Evolutionary conservation across 805 yeast species (phyloP), one percentile per base, ranked within the genome.

Genomic region (Candida pseudofarinosa): DNA sequence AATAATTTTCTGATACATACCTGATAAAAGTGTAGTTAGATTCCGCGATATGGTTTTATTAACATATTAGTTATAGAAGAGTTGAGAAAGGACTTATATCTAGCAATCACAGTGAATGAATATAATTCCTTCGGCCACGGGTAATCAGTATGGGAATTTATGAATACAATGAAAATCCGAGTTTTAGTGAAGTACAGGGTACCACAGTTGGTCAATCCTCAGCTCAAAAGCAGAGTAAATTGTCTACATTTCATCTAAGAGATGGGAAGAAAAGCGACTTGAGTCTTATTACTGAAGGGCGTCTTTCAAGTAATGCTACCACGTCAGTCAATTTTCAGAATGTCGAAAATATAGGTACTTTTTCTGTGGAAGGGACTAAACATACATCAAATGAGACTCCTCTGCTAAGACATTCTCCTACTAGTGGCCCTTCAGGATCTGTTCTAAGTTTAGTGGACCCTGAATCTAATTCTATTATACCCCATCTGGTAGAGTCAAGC

Each of bases 311-410:
- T 17, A 51, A 39, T 2, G 56, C 61, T 2, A 55, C 62, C 1
- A 56, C 59, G 1, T 60, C 60, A 13, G 42, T 57, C 19, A 55
- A 48, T 33, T 41, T 54, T 31, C 54, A 53, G 35, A 56, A 46
- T 18, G 54, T 48, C 3, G 45, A 42, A 19, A 43, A 44, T 35
- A 39, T 42, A 4, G 18, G 36, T 23, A 23, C 28, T 23, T 23
- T 7, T 23, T 10, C 10, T 23, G 37, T 40, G 12, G 23, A 35
- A 10, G 43, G 40, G 46, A 40, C 35, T 38, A 38, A 38, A 16
- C 31, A 40, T n/a, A 19, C 48, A 4, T 14, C 37, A 8, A 33
- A 38, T 19, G 41, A 33, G 13, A 20, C 30, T 10, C 43, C 42
- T 17, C 19, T 19, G 20, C 20, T 38, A 23, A 23, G 28, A 23